Evolutionary conservation across 768 basidiomycete species (phyloP).

Genomic region (Lactarius psammicola): DNA sequence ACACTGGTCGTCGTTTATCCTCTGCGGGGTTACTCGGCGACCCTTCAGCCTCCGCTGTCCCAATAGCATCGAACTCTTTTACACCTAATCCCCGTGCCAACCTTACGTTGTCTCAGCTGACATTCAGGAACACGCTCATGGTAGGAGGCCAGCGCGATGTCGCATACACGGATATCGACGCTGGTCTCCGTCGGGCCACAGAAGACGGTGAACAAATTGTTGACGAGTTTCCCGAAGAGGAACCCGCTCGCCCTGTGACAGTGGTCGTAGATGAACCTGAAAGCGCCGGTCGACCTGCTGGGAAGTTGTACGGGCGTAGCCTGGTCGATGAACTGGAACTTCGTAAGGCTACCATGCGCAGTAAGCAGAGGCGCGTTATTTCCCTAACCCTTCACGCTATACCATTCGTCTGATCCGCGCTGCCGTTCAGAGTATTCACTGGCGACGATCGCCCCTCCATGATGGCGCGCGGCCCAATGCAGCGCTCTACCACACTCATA

Average conservation of each 20-base stretch:
- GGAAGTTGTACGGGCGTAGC: constrained; percentile 83
- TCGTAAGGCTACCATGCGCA: constrained; percentile 78
- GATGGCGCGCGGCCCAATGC: constrained; percentile 70
- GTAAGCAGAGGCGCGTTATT: constrained; percentile 69
- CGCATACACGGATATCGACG: constrained; percentile 58
- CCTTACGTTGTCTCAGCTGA: constrained; percentile 75
- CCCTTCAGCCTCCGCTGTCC: constrained; percentile 37
- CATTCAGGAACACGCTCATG: constrained; percentile 78
- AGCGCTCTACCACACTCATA: constrained; percentile 67
- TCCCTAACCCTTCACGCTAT: constrained; percentile 6
- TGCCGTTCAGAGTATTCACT: constrained; percentile 66
- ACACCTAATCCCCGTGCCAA: constrained; percentile 75
- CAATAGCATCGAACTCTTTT: constrained; percentile 59
- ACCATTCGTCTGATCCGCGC: constrained; percentile 7
- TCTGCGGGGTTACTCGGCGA: constrained; percentile 36
- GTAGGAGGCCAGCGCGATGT: constrained; percentile 66
- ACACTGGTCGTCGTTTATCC: constrained; percentile 46
- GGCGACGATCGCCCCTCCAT: constrained; percentile 90
- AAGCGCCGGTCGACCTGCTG: constrained; percentile 52
- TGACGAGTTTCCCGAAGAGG: constrained; percentile 43
- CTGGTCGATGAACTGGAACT: constrained; percentile 87
- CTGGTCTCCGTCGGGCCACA: constrained; percentile 63
- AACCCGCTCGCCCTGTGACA: constrained; percentile 33
- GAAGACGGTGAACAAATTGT: constrained; percentile 76
- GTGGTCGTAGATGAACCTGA: constrained; percentile 33